Evolutionary conservation across 805 yeast genomes (phyloP), one percentile per base, ranked within the genome.

Genomic region (Saccharomycopsis javanensis): DNA sequence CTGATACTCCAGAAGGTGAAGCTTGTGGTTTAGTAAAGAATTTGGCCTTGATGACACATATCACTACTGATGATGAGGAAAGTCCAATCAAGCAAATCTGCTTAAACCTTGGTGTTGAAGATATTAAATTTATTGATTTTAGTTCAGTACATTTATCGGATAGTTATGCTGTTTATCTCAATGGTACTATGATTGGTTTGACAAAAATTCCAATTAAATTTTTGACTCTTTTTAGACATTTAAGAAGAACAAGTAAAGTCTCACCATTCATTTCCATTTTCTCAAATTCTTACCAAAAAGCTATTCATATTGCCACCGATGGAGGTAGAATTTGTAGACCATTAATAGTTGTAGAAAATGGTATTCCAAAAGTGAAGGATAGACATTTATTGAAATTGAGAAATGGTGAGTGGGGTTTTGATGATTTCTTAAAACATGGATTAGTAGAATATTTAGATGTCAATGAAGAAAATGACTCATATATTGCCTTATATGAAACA

Each of bases 1-100:
- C 98, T 0, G 99, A 94, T 79, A 94, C 99, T 0, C 99, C 99
- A 1, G 99, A 94, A 79, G 99, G 99, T 78, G 99, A 94, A 72
- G 99, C 99, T 0, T 94, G 99, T 82, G 99, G 99, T 67, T 79
- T 94, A 71, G 99, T 94, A 37, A 94, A 94, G 73, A 94, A 94
- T 68, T 76, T 94, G 69, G 99, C 99, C 1, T 77, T 94, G 51
- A 94, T 94, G 99, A 94, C 99, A 10, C 99, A 94, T 71, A 94
- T 94, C 66, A 94, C 99, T 4, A 92, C 99, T 0, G 99, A 94
- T 71, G 97, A 89, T 65, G 99, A 94, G 70, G 97, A 92, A 66
- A 87, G 78, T 8, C 98, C 99, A 16, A 82, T 94, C 42, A 80
- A 78, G 61, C 80, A 79, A 56, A 74, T 91, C 34, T 89, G 97